Base-by-base conservation (phyloP, 345 rosid species). In the Clarkia xantiana region DNA sequence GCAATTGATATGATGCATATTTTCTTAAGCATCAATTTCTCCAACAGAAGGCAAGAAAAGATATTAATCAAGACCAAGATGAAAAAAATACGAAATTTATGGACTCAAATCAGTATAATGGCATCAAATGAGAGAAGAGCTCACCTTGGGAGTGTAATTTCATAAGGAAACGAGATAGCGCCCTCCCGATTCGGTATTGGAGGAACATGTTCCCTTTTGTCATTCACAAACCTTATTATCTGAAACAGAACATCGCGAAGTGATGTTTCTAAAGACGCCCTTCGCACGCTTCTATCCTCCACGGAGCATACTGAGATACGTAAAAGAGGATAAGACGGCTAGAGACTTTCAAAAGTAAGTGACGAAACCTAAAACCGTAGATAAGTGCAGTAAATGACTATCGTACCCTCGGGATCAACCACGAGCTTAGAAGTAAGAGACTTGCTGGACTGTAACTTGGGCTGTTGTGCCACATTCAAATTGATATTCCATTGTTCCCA, bases 401-500 rank as follows among this genome's bases (percentile, higher is more conserved):
- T 14, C 23, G n/a, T 75, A 91, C 96, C 96, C 67, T 81, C 87
- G 8, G 86, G 71, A 47, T 79, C 87, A 45, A 80, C 58, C 16
- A 76, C 61, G 23, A 58, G 73, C 72, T 83, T 86, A 38, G 80
- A 67, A 67, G 68, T 76, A 61, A 76, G 76, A 36, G 84, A 78
- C 70, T 78, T 91, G 52, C 73, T 62, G 18, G 63, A 59, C 17
- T 74, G 73, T 34, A 69, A 23, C 59, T 76, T 86, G 18, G 70
- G 71, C 18, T 72, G 91, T 51, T 79, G 96, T 58, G 64, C 72
- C 54, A 84, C 94, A 67, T 76, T 86, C 71, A 91, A 69, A 67
- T 86, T 84, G 62, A 91, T 62, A 63, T 79, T 73, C 98, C 98
- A 91, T 36, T 81, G 94, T 51, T 91, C 96, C 98, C 96, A 91